Conservation (phyloP, 2,329 filamentous ascomycete species). For the Clonostachys sp. region DNA sequence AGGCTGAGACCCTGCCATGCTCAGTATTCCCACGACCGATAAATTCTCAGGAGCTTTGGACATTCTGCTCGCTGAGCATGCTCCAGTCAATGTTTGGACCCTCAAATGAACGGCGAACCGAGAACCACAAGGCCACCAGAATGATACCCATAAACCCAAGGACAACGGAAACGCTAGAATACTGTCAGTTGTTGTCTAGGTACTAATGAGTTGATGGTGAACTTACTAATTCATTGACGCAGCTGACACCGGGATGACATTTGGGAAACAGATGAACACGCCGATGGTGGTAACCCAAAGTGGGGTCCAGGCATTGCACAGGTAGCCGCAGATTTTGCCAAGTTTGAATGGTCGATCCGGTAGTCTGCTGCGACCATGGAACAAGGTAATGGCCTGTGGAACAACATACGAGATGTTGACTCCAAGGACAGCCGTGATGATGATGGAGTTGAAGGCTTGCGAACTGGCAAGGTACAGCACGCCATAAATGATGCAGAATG, state of each 20-base stretch:
- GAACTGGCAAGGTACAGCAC: constrained; percentile 21
- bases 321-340: constrained; percentile 6
- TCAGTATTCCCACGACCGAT: no score
- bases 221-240: not conserved
- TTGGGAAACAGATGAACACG: constrained; percentile 14
- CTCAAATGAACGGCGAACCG: not conserved
- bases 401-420: constrained; percentile 21
- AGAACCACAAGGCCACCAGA: not conserved
- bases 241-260: constrained; percentile 2
- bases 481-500: constrained; percentile 19
- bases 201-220: not conserved
- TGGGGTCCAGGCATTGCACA: constrained; percentile 11
- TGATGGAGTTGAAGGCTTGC: constrained; percentile 23
- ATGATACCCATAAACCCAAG: not conserved
- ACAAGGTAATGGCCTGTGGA: constrained; percentile 14
- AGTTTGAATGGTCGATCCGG: constrained; percentile 11
- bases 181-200: not conserved
- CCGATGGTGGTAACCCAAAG: constrained; percentile 10
- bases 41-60: no score
- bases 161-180: not conserved
- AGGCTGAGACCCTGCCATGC: no score
- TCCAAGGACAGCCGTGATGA: constrained; percentile 17
- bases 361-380: constrained; percentile 10
- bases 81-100: not conserved
- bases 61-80: not conserved